These are phyloP conservation scores for Saitozyma podzolica DNA, from an alignment of 768 basidiomycete species.

Conservation along the genomic window DNA sequence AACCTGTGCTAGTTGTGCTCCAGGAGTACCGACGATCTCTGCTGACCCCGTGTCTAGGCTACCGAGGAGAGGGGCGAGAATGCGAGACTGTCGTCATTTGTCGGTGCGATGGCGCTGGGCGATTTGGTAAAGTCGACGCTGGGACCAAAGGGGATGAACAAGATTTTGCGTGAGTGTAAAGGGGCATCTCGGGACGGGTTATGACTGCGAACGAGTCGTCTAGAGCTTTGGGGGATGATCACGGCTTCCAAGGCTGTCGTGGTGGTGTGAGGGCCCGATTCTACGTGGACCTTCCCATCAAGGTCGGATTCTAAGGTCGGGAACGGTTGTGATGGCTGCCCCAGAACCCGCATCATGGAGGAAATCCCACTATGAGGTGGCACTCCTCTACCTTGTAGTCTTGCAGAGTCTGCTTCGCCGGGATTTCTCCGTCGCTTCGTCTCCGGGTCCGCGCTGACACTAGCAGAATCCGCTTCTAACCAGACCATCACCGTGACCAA, in stretches of 20 bases:
- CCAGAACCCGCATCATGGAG: not conserved
- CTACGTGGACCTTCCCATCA: not conserved
- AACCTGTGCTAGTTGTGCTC: no score
- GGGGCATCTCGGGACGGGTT: no score
- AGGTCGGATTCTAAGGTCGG: not conserved
- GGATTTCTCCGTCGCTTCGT: not conserved
- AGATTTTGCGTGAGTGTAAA: conserved; percentile 76
- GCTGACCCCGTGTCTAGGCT: conserved; percentile 41
- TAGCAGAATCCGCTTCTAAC: conserved; percentile 61
- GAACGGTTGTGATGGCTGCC: not conserved
- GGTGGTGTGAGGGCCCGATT: no score
- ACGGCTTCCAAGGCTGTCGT: no score
- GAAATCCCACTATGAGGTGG: not conserved
- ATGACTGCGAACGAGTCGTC: not conserved
- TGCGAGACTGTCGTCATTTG: conserved; percentile 95
- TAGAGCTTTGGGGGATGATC: no score
- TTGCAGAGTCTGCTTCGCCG: no score
- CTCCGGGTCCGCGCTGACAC: conserved; percentile 2
- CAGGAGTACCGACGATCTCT: not conserved
- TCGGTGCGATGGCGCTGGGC: conserved; percentile 93
- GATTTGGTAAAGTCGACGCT: conserved; percentile 98
- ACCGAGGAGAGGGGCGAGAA: conserved; percentile 91
- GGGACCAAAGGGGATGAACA: conserved; percentile 99
- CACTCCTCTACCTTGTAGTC: no score
- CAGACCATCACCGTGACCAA: conserved; percentile 97